phyloP scores from a whole-genome alignment of 192 early-diverging fungal species.

The Helicostylum pulchrum region DNA sequence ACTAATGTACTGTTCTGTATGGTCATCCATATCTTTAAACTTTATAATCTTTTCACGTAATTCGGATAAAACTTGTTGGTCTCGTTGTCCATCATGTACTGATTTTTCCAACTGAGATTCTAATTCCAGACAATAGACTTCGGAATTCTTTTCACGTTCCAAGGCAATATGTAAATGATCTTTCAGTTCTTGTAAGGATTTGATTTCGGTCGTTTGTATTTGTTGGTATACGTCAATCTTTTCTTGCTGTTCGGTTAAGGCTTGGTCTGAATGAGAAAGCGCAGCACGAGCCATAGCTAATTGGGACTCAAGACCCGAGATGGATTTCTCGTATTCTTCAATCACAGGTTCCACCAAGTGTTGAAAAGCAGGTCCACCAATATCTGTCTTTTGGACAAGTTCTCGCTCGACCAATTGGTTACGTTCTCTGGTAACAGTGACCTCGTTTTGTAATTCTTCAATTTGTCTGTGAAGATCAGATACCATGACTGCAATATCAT shows the following conservation, averaged over 20 bases:
- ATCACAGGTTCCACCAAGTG: slow-evolving; percentile 64
- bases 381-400: slow-evolving; percentile 3
- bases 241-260: slow-evolving; percentile 55
- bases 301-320: slow-evolving; percentile 61
- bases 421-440: slow-evolving; percentile 27
- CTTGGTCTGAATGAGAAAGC: slow-evolving; percentile 50
- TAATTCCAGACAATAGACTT: slow-evolving; percentile 40
- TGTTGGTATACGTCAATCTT: slow-evolving; percentile 46
- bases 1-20: slow-evolving; percentile 41
- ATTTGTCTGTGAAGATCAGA: slow-evolving; percentile 26
- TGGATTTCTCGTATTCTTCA: slow-evolving; percentile 66
- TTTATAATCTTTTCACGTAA: slow-evolving; percentile 42
- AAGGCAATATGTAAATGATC: slow-evolving; percentile 36
- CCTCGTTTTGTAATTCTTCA: slow-evolving; percentile 28
- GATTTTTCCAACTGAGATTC: slow-evolving; percentile 31
- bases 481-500: background rate
- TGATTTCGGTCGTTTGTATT: slow-evolving; percentile 36
- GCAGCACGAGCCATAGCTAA: slow-evolving; percentile 53
- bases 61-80: slow-evolving; percentile 31
- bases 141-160: slow-evolving; percentile 41
- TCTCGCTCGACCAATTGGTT: slow-evolving; percentile 18
- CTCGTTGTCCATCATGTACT: slow-evolving; percentile 23
- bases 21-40: slow-evolving; percentile 47
- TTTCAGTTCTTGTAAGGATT: slow-evolving; percentile 40
- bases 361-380: slow-evolving; percentile 26